A percentile compares a stretch with the other conserved stretches of the same genome.
Conservation (phyloP, 2,329 filamentous ascomycete genomes). For the Basipetospora chlamydospora region DNA sequence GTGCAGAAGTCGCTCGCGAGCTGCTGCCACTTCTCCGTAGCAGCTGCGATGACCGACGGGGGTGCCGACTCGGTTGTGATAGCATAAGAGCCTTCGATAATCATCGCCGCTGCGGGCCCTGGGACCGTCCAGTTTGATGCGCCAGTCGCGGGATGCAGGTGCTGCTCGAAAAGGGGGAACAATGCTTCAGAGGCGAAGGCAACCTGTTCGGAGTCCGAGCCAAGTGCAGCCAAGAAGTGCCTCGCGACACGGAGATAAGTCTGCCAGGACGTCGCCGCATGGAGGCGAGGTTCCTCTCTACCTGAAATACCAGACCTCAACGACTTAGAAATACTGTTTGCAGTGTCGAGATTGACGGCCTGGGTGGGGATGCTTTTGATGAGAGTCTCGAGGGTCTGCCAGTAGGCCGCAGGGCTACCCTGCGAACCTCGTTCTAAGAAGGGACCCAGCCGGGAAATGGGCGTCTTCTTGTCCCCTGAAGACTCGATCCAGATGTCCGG, state of each 20-base stretch:
- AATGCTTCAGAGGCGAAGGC: slow-evolving; percentile 33
- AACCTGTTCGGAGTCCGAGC: slow-evolving; percentile 26
- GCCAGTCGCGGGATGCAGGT: slow-evolving; percentile 30
- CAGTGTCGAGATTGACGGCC: slow-evolving; percentile 29
- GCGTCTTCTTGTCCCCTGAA: slow-evolving; percentile 33
- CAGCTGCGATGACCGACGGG: slow-evolving; percentile 7
- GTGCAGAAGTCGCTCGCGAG: slow-evolving; percentile 42
- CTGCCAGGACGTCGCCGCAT: slow-evolving; percentile 56
- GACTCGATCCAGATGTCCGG: slow-evolving; percentile 52
- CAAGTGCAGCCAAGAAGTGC: slow-evolving; percentile 32
- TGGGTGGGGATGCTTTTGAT: slow-evolving; percentile 43
- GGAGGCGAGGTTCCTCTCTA: slow-evolving; percentile 59
- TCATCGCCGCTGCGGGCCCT: slow-evolving; percentile 5
- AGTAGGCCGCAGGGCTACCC: slow-evolving; percentile 56
- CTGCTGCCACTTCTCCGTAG: slow-evolving; percentile 15
- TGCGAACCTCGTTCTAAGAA: slow-evolving; percentile 80
- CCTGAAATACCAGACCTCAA: slow-evolving; percentile 56
- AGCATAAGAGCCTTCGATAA: slow-evolving; percentile 5
- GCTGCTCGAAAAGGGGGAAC: slow-evolving; percentile 40
- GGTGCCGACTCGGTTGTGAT: slow-evolving; percentile 5
- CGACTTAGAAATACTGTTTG: slow-evolving; percentile 48
- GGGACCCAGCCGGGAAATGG: slow-evolving; percentile 43
- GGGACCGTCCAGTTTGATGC: slow-evolving; percentile 17
- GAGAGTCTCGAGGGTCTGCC: slow-evolving; percentile 52
- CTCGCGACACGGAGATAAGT: slow-evolving; percentile 54